phyloP scores from a whole-genome alignment of 768 basidiomycete genomes.

The Boletus tylopilopsis region DNA sequence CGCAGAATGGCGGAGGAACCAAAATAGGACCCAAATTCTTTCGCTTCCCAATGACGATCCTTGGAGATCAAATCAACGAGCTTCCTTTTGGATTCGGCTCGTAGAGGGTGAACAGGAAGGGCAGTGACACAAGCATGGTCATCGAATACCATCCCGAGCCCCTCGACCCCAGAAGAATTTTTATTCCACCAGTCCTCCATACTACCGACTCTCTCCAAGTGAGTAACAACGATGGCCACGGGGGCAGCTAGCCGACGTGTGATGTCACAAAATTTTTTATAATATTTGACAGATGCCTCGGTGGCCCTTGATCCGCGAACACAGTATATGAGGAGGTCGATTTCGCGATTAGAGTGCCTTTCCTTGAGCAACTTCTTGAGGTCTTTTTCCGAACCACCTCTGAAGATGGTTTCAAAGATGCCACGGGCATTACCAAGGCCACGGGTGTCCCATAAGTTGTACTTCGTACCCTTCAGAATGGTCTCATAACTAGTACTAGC shows the following conservation, averaged over 20 bases:
- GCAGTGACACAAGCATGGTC: slow-evolving; percentile 38
- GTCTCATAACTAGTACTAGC: background rate
- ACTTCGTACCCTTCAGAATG: slow-evolving; percentile 1
- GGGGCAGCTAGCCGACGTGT: slow-evolving; percentile 37
- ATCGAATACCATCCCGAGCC: slow-evolving; percentile 30
- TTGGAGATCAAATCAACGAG: slow-evolving; percentile 14
- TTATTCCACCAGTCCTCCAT: slow-evolving; percentile 32
- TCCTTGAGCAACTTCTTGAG: slow-evolving; percentile 21
- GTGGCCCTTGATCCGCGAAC: slow-evolving; percentile 34
- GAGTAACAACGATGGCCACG: slow-evolving; percentile 35
- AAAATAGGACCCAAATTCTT: slow-evolving; percentile 7
- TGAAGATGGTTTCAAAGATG: slow-evolving; percentile 9
- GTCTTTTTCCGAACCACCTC: slow-evolving; percentile 9
- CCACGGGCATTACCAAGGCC: slow-evolving; percentile 32
- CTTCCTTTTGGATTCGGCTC: slow-evolving; percentile 11
- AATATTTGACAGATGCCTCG: slow-evolving; percentile 27
- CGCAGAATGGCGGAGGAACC: slow-evolving; percentile 3
- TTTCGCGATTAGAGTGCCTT: slow-evolving; percentile 21
- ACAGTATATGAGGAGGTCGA: slow-evolving; percentile 40
- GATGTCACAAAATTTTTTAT: slow-evolving; percentile 31
- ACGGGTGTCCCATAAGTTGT: slow-evolving; percentile 34
- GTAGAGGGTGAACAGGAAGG: slow-evolving; percentile 6
- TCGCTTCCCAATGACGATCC: slow-evolving; percentile 6
- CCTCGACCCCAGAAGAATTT: slow-evolving; percentile 27
- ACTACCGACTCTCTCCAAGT: slow-evolving; percentile 26